Conservation (phyloP, 495 filamentous ascomycete species). For the Penicillium manginii region DNA sequence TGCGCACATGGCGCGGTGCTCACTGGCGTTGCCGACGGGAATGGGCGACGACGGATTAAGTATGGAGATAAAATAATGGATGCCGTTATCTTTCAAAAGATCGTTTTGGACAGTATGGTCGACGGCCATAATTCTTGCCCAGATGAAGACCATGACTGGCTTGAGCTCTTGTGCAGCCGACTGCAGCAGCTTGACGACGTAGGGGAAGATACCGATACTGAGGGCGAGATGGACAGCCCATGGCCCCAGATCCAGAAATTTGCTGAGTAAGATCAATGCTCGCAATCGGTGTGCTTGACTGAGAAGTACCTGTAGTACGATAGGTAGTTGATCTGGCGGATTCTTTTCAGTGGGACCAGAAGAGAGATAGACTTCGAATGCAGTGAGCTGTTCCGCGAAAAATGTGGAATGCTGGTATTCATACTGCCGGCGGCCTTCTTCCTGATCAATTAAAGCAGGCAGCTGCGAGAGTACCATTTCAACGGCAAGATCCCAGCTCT, state of each 20-base stretch:
- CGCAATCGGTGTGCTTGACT: constrained; percentile 95
- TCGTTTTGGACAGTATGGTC: constrained; percentile 91
- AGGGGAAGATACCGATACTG: constrained; percentile 98
- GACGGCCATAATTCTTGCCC: constrained; percentile 95
- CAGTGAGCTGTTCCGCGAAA: constrained; percentile 95
- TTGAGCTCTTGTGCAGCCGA: constrained; percentile 94
- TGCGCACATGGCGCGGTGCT: constrained; percentile 98
- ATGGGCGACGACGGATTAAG: constrained; percentile 82
- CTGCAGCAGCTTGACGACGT: constrained; percentile 93
- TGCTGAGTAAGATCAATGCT: constrained; percentile 88
- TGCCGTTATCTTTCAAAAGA: constrained; percentile 93
- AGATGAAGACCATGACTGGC: constrained; percentile 99
- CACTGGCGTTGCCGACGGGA: constrained; percentile 79
- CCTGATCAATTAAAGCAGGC: constrained; percentile 75
- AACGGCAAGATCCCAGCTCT: constrained; percentile 96
- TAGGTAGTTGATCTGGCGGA: constrained; percentile 90
- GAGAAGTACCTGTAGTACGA: constrained; percentile 92
- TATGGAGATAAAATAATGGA: constrained; percentile 92
- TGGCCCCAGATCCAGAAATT: constrained; percentile 91
- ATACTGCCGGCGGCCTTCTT: constrained; percentile 73
- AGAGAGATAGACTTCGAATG: constrained; percentile 94
- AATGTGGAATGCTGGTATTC: constrained; percentile 95
- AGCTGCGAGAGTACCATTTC: constrained; percentile 95
- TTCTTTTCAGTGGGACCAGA: constrained; percentile 84
- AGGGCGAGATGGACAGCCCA: constrained; percentile 97